Evolutionary conservation across 441 rosid genomes (phyloP).

Genomic region (Corymbia calophylla): DNA sequence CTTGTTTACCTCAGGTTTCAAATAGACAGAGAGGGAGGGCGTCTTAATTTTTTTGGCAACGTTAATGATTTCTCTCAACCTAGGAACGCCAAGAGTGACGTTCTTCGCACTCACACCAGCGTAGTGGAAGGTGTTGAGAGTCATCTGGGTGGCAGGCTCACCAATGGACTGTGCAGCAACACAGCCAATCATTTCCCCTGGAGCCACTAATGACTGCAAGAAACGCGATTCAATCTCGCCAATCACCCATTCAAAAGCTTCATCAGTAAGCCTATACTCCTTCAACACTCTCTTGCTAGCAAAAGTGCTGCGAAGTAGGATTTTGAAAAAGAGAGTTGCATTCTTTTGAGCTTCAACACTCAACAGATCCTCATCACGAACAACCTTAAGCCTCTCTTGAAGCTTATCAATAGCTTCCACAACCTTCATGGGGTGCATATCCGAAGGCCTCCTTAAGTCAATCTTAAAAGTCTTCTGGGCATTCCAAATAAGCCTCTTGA

Average conservation of each 20-base stretch:
- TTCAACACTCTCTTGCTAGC: constrained; percentile 97
- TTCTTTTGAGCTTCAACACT: constrained; percentile 99
- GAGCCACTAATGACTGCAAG: constrained; percentile 86
- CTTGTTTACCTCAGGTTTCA: constrained; percentile 68
- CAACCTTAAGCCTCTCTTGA: constrained; percentile 95
- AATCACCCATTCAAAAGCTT: constrained; percentile 97
- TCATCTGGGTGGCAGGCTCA: constrained; percentile 99
- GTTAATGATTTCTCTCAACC: constrained; percentile 95
- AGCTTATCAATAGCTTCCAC: constrained; percentile 97
- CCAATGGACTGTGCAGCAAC: constrained; percentile 99
- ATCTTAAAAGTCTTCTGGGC: constrained; percentile 94
- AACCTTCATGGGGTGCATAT: constrained; percentile 94
- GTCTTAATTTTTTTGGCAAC: constrained; percentile 97
- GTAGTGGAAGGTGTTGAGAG: constrained; percentile 95
- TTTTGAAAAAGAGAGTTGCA: constrained; percentile 91
- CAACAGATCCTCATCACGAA: constrained; percentile 81
- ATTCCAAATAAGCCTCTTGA: constrained; percentile 86
- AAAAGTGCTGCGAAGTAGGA: constrained; percentile 94
- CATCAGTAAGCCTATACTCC: constrained; percentile 94
- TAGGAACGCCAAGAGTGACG: constrained; percentile 97
- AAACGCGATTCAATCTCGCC: constrained; percentile 97
- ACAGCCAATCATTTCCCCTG: constrained; percentile 99
- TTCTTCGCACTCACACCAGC: constrained; percentile 99
- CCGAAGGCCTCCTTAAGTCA: constrained; percentile 72
- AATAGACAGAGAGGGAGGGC: constrained; percentile 85